phyloP scores from a whole-genome alignment of 495 filamentous ascomycete genomes.

The Podospora didyma region DNA sequence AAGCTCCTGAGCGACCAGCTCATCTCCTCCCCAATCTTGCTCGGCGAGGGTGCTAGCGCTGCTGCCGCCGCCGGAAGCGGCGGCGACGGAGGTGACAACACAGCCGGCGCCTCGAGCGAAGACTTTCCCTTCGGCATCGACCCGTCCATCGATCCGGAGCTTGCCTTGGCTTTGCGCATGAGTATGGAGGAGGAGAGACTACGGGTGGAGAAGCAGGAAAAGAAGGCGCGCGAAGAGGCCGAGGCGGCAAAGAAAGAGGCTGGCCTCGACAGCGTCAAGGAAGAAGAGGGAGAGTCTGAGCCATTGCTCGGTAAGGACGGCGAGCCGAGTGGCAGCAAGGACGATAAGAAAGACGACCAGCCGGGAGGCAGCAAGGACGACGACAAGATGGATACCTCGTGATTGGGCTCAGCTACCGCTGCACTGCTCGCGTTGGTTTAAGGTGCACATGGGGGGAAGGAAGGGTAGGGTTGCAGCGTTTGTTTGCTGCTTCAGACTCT shows the following conservation, averaged over 20 bases:
- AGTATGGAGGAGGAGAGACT: slow-evolving; percentile 96
- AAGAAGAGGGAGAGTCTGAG: slow-evolving; percentile 68
- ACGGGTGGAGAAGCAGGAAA: slow-evolving; percentile 71
- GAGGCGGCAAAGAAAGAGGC: slow-evolving; percentile 63
- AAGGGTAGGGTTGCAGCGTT: too few relatives aligned
- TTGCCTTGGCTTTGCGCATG: slow-evolving; percentile 94
- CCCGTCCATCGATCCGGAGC: slow-evolving; percentile 80
- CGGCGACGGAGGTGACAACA: slow-evolving; percentile 55
- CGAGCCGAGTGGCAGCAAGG: slow-evolving; percentile 58
- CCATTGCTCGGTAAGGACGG: slow-evolving; percentile 63
- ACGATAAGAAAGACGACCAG: slow-evolving; percentile 21
- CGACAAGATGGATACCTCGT: slow-evolving; percentile 91
- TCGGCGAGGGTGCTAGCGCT: slow-evolving; percentile 61
- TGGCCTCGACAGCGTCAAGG: slow-evolving; percentile 77
- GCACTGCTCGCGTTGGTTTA: background rate
- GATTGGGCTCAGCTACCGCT: slow-evolving; percentile 6
- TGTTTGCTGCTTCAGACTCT: background rate
- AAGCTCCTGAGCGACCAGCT: slow-evolving; percentile 89
- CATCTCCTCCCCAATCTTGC: slow-evolving; percentile 85
- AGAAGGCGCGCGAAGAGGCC: slow-evolving; percentile 71
- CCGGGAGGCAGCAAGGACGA: slow-evolving; percentile 49
- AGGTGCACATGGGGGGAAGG: background rate
- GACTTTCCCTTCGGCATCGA: slow-evolving; percentile 66
- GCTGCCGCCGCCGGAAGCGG: slow-evolving; percentile 36
- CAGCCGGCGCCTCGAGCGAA: slow-evolving; percentile 51